These are phyloP conservation scores for Backusella tuberculispora DNA, from an alignment of 192 early-diverging fungal genomes.

Conservation along the genomic window DNA sequence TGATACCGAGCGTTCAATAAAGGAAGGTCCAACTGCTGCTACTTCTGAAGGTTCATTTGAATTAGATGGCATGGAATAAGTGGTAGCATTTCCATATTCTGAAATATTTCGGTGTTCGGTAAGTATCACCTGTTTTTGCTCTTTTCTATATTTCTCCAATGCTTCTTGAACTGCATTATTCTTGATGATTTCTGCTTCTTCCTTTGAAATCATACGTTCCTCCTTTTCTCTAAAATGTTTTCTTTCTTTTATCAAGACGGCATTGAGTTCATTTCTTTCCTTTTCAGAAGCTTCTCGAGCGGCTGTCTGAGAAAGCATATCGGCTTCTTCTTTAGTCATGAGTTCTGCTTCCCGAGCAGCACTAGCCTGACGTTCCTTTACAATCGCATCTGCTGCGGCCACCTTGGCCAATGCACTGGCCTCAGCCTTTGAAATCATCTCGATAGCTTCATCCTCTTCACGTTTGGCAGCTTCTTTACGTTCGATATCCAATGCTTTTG, in stretches of 20 bases:
- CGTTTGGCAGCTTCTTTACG: not conserved
- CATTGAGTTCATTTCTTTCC: not conserved
- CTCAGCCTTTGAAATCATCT: constrained; percentile 34
- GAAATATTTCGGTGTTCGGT: not conserved
- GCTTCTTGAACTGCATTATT: not conserved
- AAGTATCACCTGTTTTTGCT: not conserved
- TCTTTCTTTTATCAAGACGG: not conserved
- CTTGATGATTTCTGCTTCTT: not conserved
- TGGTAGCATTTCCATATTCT: not conserved
- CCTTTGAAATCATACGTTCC: constrained; percentile 4
- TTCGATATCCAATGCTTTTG: constrained; percentile 12
- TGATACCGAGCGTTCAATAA: constrained; percentile 26
- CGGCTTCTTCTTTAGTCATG: constrained; percentile 18
- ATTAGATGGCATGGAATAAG: not conserved
- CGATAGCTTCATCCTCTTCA: constrained; percentile 15
- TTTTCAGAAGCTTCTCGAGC: constrained; percentile 11
- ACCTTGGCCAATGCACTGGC: constrained; percentile 35
- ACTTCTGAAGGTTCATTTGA: not conserved
- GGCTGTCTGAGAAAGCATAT: not conserved
- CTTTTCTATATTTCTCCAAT: not conserved
- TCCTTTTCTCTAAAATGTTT: constrained; percentile 15
- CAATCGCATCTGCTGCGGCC: constrained; percentile 36
- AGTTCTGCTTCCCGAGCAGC: constrained; percentile 14
- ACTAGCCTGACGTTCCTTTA: constrained; percentile 26
- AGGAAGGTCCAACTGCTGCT: not conserved